Evolutionary conservation across 164 flowering plant species (phyloP).

Genomic region (Magnolia kwangsiensis): DNA sequence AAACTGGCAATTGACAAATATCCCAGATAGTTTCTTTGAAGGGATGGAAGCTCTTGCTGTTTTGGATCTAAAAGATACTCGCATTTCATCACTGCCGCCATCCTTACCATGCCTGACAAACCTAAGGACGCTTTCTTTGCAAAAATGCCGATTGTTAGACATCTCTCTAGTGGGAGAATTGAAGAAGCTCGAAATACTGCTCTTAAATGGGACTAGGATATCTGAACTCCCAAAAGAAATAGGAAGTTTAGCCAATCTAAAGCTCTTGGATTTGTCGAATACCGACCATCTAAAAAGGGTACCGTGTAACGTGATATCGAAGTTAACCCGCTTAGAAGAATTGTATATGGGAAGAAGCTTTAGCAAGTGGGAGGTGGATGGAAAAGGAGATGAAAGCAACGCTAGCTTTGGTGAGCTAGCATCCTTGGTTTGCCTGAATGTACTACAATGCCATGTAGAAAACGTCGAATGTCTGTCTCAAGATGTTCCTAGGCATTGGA

Average conservation of each 20-base stretch:
- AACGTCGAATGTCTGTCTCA: not conserved
- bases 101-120: conserved; percentile 1
- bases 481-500: not conserved
- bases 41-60: not conserved
- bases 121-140: conserved; percentile 2
- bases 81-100: not conserved
- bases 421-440: not conserved
- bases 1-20: not conserved
- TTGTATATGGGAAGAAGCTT: conserved; percentile 4
- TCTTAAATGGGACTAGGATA: not conserved
- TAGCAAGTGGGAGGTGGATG: not conserved
- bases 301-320: not conserved
- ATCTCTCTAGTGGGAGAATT: not conserved
- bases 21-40: conserved; percentile 2
- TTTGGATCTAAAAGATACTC: not conserved
- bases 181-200: conserved; percentile 5
- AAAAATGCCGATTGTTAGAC: not conserved
- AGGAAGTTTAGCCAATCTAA: conserved; percentile 1
- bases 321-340: conserved; percentile 1
- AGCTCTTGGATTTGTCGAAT: conserved; percentile 1
- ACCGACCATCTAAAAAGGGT: not conserved
- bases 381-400: not conserved
- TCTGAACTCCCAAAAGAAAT: not conserved
- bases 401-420: not conserved
- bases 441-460: not conserved